Evolutionary conservation across 305 asterid genomes (phyloP), one percentile per base, ranked within the genome.

Genomic region (Fraxinus xanthoxyloides): DNA sequence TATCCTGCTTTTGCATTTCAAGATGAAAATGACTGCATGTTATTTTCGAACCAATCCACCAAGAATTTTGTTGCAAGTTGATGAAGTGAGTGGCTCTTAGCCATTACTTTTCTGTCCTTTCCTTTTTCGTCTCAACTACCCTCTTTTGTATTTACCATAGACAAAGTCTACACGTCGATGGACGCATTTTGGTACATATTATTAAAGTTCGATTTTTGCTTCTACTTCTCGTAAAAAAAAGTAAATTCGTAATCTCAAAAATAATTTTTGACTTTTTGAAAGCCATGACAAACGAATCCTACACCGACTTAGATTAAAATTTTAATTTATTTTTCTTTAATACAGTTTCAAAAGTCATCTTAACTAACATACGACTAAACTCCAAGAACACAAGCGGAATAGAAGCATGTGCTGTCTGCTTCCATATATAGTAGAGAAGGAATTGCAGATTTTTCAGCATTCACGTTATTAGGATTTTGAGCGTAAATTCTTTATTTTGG

Each of bases 61-160:
- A 61, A 23, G 82, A 78, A 85, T 79, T 80, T 72, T 36, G 32
- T 82, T 76, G 93, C 97, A 90, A 94, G 89, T 94, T 89, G 97
- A 79, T 85, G 82, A 84, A 86, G 87, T 85, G 93, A 90, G 87
- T 87, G 87, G 75, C 88, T 54, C 8, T 51, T 51, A 17, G 19
- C 23, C 92, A 88, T 90, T 90, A 77, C 92, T 86, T 88, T 80
- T 77, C 85, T 91, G 23, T 51, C 61, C 61, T 51, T 15, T 17
- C 61, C 61, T 0, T 17, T 51, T 51, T 51, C 61, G 7, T 51
- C 23, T 3, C 3, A 76, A 80, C 24, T 79, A 84, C 88, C 61
- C 61, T 15, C 21, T 51, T 17, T 51, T 17, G 21, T 5, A 51
- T 17, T 48, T 48, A 48, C 21, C 46, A 38, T 8, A 38, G 0